Conservation (phyloP, 768 basidiomycete genomes). For the Suillus americanus region DNA sequence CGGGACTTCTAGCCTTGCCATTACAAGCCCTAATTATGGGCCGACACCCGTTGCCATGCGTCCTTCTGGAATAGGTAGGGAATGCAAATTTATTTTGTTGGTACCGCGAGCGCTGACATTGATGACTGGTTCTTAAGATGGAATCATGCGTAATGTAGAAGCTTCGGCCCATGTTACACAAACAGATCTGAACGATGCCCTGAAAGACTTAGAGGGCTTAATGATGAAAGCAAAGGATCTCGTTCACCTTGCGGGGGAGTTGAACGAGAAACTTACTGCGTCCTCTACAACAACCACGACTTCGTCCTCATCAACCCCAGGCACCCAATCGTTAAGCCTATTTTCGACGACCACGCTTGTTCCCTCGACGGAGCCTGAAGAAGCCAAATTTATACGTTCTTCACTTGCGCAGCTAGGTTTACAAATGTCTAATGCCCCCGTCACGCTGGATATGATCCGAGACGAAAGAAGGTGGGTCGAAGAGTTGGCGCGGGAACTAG, state of each 20-base stretch:
- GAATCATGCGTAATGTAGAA: constrained; percentile 78
- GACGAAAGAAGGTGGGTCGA: constrained; percentile 81
- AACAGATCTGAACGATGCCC: constrained; percentile 68
- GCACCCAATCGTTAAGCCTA: constrained; percentile 16
- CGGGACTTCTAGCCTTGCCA: constrained; percentile 22
- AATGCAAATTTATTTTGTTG: background rate
- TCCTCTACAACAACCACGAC: constrained; percentile 23
- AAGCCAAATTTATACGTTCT: constrained; percentile 82
- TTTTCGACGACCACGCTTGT: constrained; percentile 32
- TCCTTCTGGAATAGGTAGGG: constrained; percentile 30
- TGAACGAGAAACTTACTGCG: constrained; percentile 78
- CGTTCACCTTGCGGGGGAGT: constrained; percentile 84
- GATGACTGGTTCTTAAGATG: constrained; percentile 44
- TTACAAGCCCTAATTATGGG: constrained; percentile 16
- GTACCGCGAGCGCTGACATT: background rate
- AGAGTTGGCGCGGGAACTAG: constrained; percentile 82
- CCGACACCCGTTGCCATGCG: constrained; percentile 18
- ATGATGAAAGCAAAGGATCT: constrained; percentile 93
- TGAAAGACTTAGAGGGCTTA: constrained; percentile 86
- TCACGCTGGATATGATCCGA: constrained; percentile 86
- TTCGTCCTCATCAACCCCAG: constrained; percentile 17
- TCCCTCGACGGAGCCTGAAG: constrained; percentile 65
- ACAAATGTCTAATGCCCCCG: constrained; percentile 71
- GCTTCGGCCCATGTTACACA: constrained; percentile 61
- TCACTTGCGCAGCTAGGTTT: constrained; percentile 91